Percentiles rank a stretch among this genome's conserved stretches.
Evolutionary conservation across 2,329 filamentous ascomycete genomes (phyloP).

Genomic region (Emericellopsis cladophorae): DNA sequence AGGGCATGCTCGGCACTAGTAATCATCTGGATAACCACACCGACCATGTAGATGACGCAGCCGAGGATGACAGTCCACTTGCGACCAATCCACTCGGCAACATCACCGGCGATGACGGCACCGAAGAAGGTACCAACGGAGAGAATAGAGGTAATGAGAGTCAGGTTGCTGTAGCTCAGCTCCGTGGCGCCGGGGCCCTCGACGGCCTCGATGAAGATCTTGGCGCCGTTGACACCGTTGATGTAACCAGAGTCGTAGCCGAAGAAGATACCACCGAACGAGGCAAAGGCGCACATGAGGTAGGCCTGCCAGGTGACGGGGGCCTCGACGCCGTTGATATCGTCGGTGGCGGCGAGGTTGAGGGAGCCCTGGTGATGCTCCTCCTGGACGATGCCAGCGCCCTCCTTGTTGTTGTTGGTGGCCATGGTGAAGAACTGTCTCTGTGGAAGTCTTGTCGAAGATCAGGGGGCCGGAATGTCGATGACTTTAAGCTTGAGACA

Average conservation of each 20-base stretch:
- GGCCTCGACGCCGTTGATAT: slow-evolving; percentile 51
- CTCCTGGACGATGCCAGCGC: neutral
- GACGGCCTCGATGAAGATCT: slow-evolving; percentile 38
- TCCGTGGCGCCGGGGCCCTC: slow-evolving; percentile 21
- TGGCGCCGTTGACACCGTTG: slow-evolving; percentile 46
- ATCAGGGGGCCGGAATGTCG: too few relatives aligned
- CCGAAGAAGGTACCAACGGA: slow-evolving; percentile 70
- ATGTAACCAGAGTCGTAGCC: slow-evolving; percentile 72
- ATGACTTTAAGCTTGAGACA: too few relatives aligned
- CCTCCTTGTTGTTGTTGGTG: too few relatives aligned
- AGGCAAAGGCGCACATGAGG: slow-evolving; percentile 56
- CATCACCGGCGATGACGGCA: slow-evolving; percentile 63
- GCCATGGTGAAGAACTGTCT: neutral
- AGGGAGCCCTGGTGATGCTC: slow-evolving; percentile 7
- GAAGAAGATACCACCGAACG: slow-evolving; percentile 65
- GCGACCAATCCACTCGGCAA: slow-evolving; percentile 64
- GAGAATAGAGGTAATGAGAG: slow-evolving; percentile 61
- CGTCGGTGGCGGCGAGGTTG: slow-evolving; percentile 27
- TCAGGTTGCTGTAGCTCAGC: slow-evolving; percentile 29
- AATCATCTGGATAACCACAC: slow-evolving; percentile 54
- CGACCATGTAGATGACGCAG: slow-evolving; percentile 58
- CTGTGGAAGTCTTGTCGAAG: neutral
- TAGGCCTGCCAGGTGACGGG: slow-evolving; percentile 59
- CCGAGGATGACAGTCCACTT: slow-evolving; percentile 60
- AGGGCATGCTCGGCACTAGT: slow-evolving; percentile 33